A percentile compares a stretch with the other conserved stretches of the same genome.
Conservation (phyloP, 2,329 filamentous ascomycete genomes). For the Pestalotiopsis sp. region DNA sequence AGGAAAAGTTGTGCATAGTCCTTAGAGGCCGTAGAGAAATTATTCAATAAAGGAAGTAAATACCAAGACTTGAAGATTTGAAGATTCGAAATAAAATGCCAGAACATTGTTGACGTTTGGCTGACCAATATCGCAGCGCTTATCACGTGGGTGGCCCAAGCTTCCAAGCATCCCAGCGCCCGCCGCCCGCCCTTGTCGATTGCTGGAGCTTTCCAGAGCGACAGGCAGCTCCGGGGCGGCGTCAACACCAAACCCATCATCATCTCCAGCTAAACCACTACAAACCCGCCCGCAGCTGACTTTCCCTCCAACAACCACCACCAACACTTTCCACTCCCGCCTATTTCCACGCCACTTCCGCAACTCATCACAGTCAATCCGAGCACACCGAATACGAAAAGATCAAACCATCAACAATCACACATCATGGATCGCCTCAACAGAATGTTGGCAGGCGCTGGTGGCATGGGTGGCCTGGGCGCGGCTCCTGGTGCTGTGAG, state of each 20-base stretch:
- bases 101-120: background rate
- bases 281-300: background rate
- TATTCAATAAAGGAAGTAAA: too few species aligned
- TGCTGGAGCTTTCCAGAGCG: conserved; percentile 11
- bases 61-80: background rate
- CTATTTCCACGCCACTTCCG: background rate
- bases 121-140: background rate
- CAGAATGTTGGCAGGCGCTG: conserved; percentile 76
- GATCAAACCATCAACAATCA: background rate
- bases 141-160: conserved; percentile 5
- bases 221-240: conserved; percentile 14
- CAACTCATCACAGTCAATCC: background rate
- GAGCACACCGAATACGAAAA: background rate
- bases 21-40: too few species aligned
- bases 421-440: conserved; percentile 83
- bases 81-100: background rate
- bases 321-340: background rate
- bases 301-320: background rate
- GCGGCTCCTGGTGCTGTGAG: conserved; percentile 64
- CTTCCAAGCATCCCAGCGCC: background rate
- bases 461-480: conserved; percentile 68
- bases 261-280: conserved; percentile 9
- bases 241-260: conserved; percentile 12
- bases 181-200: background rate
- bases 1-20: too few species aligned